phyloP scores from a whole-genome alignment of 75 land plant species.

The Chamaecyparis obtusa region DNA sequence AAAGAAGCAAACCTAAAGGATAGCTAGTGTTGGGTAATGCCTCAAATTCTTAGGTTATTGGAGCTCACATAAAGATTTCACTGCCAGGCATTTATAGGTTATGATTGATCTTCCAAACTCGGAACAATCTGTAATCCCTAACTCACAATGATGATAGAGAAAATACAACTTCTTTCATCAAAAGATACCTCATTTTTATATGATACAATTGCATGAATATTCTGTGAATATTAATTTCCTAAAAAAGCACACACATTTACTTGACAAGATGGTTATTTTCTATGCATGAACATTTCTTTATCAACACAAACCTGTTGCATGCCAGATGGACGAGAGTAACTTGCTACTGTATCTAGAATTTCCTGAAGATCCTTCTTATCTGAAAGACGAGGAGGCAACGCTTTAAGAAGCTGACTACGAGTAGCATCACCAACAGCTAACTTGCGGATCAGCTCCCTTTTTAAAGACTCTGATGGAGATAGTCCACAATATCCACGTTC shows the following conservation, averaged over 20 bases:
- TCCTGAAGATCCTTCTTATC: conserved; percentile 72
- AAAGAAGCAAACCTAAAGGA: not conserved
- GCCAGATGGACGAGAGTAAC: conserved; percentile 83
- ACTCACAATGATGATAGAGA: not conserved
- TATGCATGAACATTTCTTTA: not conserved
- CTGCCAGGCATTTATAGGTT: not conserved
- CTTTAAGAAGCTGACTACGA: conserved; percentile 82
- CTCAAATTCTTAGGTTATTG: not conserved
- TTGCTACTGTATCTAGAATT: conserved; percentile 59
- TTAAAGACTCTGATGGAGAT: conserved; percentile 55
- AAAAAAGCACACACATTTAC: not conserved
- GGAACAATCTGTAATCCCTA: not conserved
- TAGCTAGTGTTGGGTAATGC: not conserved
- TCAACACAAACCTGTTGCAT: conserved; percentile 78
- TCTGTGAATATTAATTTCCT: not conserved
- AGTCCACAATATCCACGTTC: conserved; percentile 88
- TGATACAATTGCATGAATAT: not conserved
- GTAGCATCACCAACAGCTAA: conserved; percentile 86
- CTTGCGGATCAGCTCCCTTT: conserved; percentile 75
- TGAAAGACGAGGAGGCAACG: conserved; percentile 80
- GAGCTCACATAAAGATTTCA: not conserved
- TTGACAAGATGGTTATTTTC: not conserved
- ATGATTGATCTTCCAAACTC: not conserved
- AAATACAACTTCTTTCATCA: not conserved
- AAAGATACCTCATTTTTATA: not conserved